Percentiles rank a stretch among this genome's conserved stretches.
phyloP scores from a whole-genome alignment of 129 eudicot genomes.

The Smallanthus sonchifolius region DNA sequence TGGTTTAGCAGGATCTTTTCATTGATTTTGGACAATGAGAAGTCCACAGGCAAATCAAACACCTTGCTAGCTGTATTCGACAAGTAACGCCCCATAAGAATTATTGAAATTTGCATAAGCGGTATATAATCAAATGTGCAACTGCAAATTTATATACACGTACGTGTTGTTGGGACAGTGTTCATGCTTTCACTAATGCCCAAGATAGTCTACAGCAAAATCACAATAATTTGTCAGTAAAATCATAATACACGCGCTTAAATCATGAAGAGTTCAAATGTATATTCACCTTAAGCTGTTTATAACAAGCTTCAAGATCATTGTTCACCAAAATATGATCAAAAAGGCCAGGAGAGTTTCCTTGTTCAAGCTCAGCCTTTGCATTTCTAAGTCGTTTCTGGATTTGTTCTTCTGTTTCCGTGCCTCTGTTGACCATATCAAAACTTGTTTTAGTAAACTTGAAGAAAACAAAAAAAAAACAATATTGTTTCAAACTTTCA shows the following conservation, averaged over 20 bases:
- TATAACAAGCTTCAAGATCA: constrained; percentile 58
- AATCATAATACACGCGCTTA: neutral
- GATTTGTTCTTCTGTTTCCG: constrained; percentile 81
- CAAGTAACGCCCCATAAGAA: constrained; percentile 13
- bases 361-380: constrained; percentile 61
- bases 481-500: neutral
- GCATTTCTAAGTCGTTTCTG: constrained; percentile 80
- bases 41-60: constrained; percentile 48
- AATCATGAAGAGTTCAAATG: neutral
- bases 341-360: constrained; percentile 56
- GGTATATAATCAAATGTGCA: neutral
- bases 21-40: constrained; percentile 48
- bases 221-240: neutral
- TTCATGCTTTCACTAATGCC: constrained; percentile 47
- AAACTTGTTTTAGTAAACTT: constrained; percentile 4
- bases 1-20: constrained; percentile 50
- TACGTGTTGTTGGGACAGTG: constrained; percentile 39
- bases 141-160: constrained; percentile 4
- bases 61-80: constrained; percentile 36
- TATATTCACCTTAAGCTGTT: constrained; percentile 57
- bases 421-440: constrained; percentile 46
- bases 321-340: constrained; percentile 75
- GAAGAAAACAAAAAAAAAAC: neutral
- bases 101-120: neutral
- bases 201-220: constrained; percentile 58